Conservation (phyloP, 345 rosid species). For the Eucalyptus urophylla region DNA sequence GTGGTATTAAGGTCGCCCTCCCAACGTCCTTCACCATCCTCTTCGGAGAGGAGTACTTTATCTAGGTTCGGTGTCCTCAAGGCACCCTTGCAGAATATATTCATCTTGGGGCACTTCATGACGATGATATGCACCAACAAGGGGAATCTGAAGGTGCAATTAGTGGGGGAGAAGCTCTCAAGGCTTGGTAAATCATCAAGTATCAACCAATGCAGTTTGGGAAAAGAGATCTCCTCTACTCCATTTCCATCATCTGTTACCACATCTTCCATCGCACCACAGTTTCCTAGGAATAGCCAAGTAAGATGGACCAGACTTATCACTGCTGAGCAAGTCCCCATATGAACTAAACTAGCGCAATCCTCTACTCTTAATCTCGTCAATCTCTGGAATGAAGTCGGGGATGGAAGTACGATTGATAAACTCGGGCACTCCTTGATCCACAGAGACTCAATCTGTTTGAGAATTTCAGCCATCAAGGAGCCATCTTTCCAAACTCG, state of each 20-base stretch:
- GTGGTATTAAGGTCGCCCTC: not conserved
- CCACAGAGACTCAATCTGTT: accelerated
- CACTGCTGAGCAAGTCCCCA: not conserved
- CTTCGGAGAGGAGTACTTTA: no score
- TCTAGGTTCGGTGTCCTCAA: no score
- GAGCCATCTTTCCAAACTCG: not conserved
- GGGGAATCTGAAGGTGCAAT: not conserved
- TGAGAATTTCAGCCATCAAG: not conserved
- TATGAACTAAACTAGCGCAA: not conserved
- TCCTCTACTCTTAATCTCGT: accelerated
- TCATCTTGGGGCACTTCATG: no score
- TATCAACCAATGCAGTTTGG: accelerated
- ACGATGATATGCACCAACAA: accelerated
- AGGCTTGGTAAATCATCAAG: not conserved
- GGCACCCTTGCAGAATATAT: no score
- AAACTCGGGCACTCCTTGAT: accelerated
- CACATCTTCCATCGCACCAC: not conserved
- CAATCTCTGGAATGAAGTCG: not conserved
- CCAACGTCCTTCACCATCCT: no score
- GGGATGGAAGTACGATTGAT: not conserved
- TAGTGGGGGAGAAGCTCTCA: accelerated
- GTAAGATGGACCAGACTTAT: not conserved
- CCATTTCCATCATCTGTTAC: not conserved
- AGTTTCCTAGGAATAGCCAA: accelerated
- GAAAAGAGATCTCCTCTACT: not conserved